Evolutionary conservation across 75 land plant species (phyloP), one percentile per base, ranked within the genome.

Genomic region (Selaginella moellendorffii): DNA sequence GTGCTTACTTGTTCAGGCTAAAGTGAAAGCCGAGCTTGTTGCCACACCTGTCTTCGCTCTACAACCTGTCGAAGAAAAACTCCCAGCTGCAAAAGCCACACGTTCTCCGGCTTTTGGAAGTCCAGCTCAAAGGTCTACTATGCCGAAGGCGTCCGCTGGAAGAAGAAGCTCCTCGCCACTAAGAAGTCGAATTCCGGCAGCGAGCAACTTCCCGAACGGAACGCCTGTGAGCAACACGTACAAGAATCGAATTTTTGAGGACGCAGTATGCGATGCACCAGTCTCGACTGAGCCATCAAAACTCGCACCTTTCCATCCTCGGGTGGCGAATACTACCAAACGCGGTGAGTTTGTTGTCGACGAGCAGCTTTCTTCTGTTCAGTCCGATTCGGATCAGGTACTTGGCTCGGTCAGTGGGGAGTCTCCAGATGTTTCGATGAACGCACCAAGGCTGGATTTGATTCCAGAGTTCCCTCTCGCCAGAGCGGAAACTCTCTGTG

Each of bases 401-500:
- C n/a, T n/a, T n/a, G n/a, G n/a, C n/a, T 5, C 5, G 46, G 14
- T 14, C 14, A 5, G 14, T 36, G 46, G 46, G 46, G 46, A 75
- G 12, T 87, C 92, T 14, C 88, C 92, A 31, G 81, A 85, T 74
- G 81, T 87, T 30, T 87, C 92, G 0, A 81, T 87, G 19, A 87
- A 87, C 68, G 76, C 88, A 9, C 92, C 92, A 28, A 73, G 88
- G 58, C 73, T 87, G 14, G 92, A 87, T 61, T 66, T 76, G 65
- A 82, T 87, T 27, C 80, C 78, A 1, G 85, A 87, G 75, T 85
- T 87, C 65, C 84, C 88, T 28, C 52, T 85, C 46, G 79, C 76
- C 26, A 70, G 80, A n/a, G 65, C 66, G 28, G 88, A 81, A 8
- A 79, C 69, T 1, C 54, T 79, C n/a, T n/a, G n/a, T n/a, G n/a